Percentiles rank a stretch among this genome's conserved stretches.
Conservation (phyloP, 2,329 filamentous ascomycete genomes). For the Aspergillus fumigatiaffinis region DNA sequence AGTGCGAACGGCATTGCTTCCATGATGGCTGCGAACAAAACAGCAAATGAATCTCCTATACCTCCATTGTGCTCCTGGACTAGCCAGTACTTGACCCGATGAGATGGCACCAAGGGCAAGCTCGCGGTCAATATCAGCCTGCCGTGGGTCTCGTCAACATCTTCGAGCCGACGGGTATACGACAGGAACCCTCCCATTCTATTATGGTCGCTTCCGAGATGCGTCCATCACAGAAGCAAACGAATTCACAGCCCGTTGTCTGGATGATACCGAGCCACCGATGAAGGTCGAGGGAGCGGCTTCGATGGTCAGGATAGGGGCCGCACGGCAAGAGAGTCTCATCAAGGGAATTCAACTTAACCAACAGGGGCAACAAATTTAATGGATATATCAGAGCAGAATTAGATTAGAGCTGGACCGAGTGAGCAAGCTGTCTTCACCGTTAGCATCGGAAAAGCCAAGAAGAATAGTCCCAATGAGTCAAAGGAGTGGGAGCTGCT, state of each 20-base stretch:
- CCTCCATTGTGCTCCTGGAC: too few relatives aligned
- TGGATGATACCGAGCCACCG: conserved; percentile 54
- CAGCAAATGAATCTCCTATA: too few relatives aligned
- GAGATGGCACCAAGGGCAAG: conserved; percentile 59
- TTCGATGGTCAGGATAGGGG: conserved; percentile 56
- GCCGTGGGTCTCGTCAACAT: conserved; percentile 53
- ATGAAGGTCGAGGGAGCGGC: conserved; percentile 57
- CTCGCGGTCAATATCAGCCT: conserved; percentile 59
- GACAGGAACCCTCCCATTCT: conserved; percentile 57
- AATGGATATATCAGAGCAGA: too few relatives aligned
- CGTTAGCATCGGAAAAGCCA: too few relatives aligned
- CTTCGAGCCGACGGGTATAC: conserved; percentile 52
- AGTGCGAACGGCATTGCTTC: too few relatives aligned
- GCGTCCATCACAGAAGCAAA: conserved; percentile 63
- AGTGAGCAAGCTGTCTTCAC: too few relatives aligned
- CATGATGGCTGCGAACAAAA: too few relatives aligned
- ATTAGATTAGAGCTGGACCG: too few relatives aligned
- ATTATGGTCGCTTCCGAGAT: conserved; percentile 60
- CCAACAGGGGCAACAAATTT: conserved; percentile 24
- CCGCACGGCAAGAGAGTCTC: conserved; percentile 53
- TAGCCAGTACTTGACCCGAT: too few relatives aligned
- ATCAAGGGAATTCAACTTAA: conserved; percentile 54
- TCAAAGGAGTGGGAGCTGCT: too few relatives aligned
- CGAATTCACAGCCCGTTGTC: conserved; percentile 57
- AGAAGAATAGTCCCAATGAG: too few relatives aligned